phyloP scores from a whole-genome alignment of 169 alveolate species.

The Plasmodium adleri region DNA sequence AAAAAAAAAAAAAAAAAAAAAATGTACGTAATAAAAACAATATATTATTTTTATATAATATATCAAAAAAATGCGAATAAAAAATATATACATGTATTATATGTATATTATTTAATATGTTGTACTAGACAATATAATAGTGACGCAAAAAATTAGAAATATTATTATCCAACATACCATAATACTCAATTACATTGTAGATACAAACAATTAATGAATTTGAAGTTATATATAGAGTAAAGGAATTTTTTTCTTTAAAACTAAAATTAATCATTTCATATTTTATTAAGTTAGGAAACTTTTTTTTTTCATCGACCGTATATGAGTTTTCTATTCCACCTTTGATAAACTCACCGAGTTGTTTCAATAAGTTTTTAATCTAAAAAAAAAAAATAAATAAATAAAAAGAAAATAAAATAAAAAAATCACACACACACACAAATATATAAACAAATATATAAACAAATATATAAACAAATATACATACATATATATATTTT shows the following conservation, averaged over 20 bases:
- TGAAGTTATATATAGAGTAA: slow-evolving; percentile 50
- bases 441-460: neutral
- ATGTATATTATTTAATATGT: neutral
- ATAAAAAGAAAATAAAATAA: neutral
- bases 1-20: no score
- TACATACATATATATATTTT: neutral
- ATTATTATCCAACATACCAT: slow-evolving; percentile 14
- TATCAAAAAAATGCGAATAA: no score
- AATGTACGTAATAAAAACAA: no score
- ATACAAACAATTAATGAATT: slow-evolving; percentile 68
- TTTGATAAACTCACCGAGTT: slow-evolving; percentile 46
- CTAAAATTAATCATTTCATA: slow-evolving; percentile 42
- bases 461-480: neutral
- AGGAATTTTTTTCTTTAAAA: slow-evolving; percentile 20
- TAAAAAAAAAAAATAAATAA: neutral
- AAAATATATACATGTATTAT: no score
- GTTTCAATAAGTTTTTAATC: slow-evolving; percentile 36
- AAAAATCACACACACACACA: neutral
- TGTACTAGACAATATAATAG: slow-evolving; percentile 35
- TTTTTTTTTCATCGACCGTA: slow-evolving; percentile 38
- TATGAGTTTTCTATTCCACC: slow-evolving; percentile 26
- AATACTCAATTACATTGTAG: slow-evolving; percentile 49
- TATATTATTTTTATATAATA: no score
- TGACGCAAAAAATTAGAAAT: slow-evolving; percentile 59
- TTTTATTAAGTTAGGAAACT: slow-evolving; percentile 33